These are phyloP conservation scores for Collybia sp. DNA, from an alignment of 768 basidiomycete species.

Conservation along the genomic window DNA sequence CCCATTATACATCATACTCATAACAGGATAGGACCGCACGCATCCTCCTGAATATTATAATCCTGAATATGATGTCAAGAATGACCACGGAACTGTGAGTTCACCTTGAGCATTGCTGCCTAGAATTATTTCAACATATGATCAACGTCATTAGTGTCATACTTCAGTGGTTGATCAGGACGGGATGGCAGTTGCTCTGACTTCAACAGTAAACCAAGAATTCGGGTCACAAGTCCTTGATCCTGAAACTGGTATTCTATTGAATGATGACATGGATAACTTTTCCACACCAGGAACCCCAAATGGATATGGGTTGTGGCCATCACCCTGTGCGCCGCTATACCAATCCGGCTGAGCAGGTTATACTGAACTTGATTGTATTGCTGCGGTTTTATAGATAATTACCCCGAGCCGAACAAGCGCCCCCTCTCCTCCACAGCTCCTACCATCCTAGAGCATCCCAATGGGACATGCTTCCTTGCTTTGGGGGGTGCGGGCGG, in stretches of 20 bases:
- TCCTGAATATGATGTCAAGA: slow-evolving; percentile 70
- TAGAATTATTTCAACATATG: neutral
- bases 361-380: too few species aligned
- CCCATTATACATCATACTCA: neutral
- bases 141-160: slow-evolving; percentile 57
- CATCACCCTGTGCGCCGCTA: slow-evolving; percentile 67
- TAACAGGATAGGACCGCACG: slow-evolving; percentile 60
- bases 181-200: slow-evolving; percentile 85
- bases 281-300: slow-evolving; percentile 84
- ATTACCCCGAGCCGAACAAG: slow-evolving; percentile 86
- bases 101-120: neutral
- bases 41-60: slow-evolving; percentile 82
- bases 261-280: slow-evolving; percentile 97
- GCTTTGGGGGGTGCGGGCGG: slow-evolving; percentile 87
- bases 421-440: slow-evolving; percentile 84
- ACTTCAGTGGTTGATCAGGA: slow-evolving; percentile 76
- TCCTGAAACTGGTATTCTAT: slow-evolving; percentile 78
- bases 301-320: slow-evolving; percentile 78
- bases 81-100: slow-evolving; percentile 85
- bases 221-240: slow-evolving; percentile 91
- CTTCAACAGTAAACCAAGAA: slow-evolving; percentile 84
- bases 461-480: slow-evolving; percentile 67
- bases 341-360: too few species aligned
- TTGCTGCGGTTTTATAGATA: slow-evolving; percentile 42
- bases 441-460: slow-evolving; percentile 76